Conservation (phyloP, 805 yeast species). For the Saturnispora hagleri region DNA sequence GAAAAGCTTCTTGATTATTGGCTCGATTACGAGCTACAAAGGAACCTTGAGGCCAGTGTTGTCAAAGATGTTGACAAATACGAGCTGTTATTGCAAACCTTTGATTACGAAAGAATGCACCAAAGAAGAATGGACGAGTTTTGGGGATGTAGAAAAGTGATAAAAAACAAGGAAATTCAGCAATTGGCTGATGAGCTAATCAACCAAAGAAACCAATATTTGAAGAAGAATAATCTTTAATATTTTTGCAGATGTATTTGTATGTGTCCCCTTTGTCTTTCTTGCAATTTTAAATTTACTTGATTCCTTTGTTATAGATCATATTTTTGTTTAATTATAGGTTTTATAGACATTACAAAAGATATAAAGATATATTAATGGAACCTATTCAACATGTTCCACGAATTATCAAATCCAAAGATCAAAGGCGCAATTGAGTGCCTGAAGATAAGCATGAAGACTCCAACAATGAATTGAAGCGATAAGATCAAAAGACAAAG, state of each 20-base stretch:
- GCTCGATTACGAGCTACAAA: slow-evolving; percentile 83
- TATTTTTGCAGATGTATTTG: background rate
- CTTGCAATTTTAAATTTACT: background rate
- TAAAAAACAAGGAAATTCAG: slow-evolving; percentile 65
- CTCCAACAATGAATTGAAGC: slow-evolving; percentile 59
- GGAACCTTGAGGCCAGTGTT: slow-evolving; percentile 73
- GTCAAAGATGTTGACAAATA: slow-evolving; percentile 93
- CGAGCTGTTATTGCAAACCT: slow-evolving; percentile 74
- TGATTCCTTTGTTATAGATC: background rate
- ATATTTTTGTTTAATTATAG: background rate
- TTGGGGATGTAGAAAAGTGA: slow-evolving; percentile 47
- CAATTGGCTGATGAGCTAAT: slow-evolving; percentile 57
- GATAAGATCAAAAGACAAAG: slow-evolving; percentile 52
- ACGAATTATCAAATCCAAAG: slow-evolving; percentile 81
- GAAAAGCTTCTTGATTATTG: slow-evolving; percentile 60
- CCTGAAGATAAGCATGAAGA: slow-evolving; percentile 57
- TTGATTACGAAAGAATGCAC: slow-evolving; percentile 69
- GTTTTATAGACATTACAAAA: background rate
- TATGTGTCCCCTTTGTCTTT: background rate
- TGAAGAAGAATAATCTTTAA: slow-evolving; percentile 18
- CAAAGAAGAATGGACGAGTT: slow-evolving; percentile 62
- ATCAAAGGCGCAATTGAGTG: slow-evolving; percentile 80
- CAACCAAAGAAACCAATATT: slow-evolving; percentile 35
- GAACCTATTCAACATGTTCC: slow-evolving; percentile 28
- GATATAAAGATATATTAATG: slow-evolving; percentile 8